Evolutionary conservation across 192 early-diverging fungal species (phyloP), one percentile per base, ranked within the genome.

Genomic region (Chytriomyces sp.): DNA sequence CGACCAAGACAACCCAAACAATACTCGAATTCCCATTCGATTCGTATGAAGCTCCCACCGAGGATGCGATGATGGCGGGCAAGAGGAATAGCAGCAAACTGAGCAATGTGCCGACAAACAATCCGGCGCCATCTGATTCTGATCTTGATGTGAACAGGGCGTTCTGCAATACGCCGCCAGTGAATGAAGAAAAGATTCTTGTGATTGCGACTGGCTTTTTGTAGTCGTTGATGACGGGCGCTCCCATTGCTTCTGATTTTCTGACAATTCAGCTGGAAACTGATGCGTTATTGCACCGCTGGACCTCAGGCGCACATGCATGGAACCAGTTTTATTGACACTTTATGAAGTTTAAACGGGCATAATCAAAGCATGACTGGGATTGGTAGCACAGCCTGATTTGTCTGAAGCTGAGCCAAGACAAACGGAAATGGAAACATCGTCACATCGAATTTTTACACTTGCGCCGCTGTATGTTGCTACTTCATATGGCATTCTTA

Each of bases 211-310:
- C 24, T 28, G 72, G 72, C 10, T 63, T 20, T 45, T 73, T 73
- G 44, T 73, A 73, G 44, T 28, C 26, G 46, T 73, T 73, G 50
- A 73, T 59, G 20, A 73, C 61, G 23, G 72, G 72, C 6, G 72
- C 72, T 62, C 60, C 61, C 72, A 73, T 73, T 57, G 13, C 16
- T 0, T 57, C 3, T n/a, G 53, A n/a, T 57, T 57, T 13, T 13
- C 20, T 57, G 53, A 57, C 53, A 57, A 57, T 57, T 57, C 53
- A 35, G 35, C 35, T 35, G 28, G 28, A 35, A 35, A 35, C 28
- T 35, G 28, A 35, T 2, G 35, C 35, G 35, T 35, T 35, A 35
- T 35, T 35, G 35, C 35, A 35, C 1, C 35, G 2, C 35, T 35
- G 35, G 35, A 35, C 35, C 35, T 35, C 35, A 35, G 35, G 4